phyloP scores from a whole-genome alignment of 352 stramenopile species.

The Globisporangium nunn region DNA sequence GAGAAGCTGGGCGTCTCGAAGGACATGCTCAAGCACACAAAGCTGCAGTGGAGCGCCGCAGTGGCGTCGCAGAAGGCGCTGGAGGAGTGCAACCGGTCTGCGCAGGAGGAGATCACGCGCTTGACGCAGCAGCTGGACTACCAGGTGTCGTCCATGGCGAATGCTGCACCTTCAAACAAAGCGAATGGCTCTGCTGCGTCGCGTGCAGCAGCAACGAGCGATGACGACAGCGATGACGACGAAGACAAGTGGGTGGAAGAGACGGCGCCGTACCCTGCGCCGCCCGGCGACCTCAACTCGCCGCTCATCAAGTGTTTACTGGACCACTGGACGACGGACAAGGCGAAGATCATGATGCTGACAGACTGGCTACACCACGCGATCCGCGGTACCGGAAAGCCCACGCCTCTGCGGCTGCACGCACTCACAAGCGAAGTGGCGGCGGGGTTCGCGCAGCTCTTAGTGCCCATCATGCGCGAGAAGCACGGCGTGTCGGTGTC shows the following conservation, averaged over 20 bases:
- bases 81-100: constrained; percentile 44
- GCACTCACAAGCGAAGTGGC: constrained; percentile 45
- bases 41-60: constrained; percentile 55
- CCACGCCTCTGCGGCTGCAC: constrained; percentile 31
- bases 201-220: background rate
- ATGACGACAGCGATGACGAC: constrained; percentile 18
- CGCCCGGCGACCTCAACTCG: constrained; percentile 57
- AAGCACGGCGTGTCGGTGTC: constrained; percentile 53
- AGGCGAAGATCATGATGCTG: constrained; percentile 42
- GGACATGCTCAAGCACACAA: constrained; percentile 55
- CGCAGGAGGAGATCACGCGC: constrained; percentile 40
- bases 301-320: constrained; percentile 56
- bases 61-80: constrained; percentile 58
- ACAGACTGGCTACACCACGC: constrained; percentile 61
- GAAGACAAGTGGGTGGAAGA: constrained; percentile 50
- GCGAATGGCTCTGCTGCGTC: background rate
- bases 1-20: constrained; percentile 42
- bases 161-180: background rate
- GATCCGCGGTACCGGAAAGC: constrained; percentile 38
- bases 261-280: constrained; percentile 40
- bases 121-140: constrained; percentile 42
- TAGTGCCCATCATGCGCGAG: constrained; percentile 65
- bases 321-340: constrained; percentile 63
- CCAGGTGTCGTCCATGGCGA: constrained; percentile 24
- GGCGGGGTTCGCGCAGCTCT: constrained; percentile 53